A percentile compares a stretch with the other conserved stretches of the same genome.
Evolutionary conservation across 352 stramenopile species (phyloP).

Genomic region (Phytophthora pini): DNA sequence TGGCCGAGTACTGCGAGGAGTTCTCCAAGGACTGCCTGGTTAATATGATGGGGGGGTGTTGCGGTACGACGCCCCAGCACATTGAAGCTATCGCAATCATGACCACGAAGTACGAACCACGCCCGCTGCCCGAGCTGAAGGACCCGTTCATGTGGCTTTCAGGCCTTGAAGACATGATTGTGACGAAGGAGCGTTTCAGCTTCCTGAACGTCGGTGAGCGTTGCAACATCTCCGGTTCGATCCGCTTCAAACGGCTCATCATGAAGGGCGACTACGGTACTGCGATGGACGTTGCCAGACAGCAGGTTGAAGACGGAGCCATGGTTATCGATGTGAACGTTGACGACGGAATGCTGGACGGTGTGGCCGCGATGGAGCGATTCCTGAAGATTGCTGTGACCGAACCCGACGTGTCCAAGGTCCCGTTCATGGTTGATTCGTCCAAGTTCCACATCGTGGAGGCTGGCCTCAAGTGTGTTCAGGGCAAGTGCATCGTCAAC

Average conservation of each 20-base stretch:
- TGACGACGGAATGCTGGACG: slow-evolving; percentile 98
- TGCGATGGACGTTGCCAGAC: slow-evolving; percentile 96
- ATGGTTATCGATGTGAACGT: slow-evolving; percentile 99
- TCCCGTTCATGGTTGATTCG: slow-evolving; percentile 98
- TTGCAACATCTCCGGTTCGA: slow-evolving; percentile 96
- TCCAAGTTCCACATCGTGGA: slow-evolving; percentile 98
- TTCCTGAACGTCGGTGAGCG: slow-evolving; percentile 98
- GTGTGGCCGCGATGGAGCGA: slow-evolving; percentile 95
- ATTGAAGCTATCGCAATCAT: slow-evolving; percentile 93
- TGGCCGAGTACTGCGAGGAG: slow-evolving; percentile 93
- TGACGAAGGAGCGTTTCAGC: slow-evolving; percentile 93
- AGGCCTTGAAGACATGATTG: slow-evolving; percentile 94
- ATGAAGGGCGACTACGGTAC: slow-evolving; percentile 94
- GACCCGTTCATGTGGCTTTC: slow-evolving; percentile 97
- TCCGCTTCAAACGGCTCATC: slow-evolving; percentile 97
- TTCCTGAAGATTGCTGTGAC: slow-evolving; percentile 98
- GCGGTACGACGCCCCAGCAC: slow-evolving; percentile 94
- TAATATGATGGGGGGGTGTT: slow-evolving; percentile 98
- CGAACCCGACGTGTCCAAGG: slow-evolving; percentile 95
- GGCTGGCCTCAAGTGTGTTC: slow-evolving; percentile 97
- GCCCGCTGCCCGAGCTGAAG: slow-evolving; percentile 82
- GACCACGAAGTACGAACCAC: slow-evolving; percentile 77
- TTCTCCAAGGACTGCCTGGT: slow-evolving; percentile 96
- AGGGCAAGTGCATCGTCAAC: slow-evolving; percentile 98
- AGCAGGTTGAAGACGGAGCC: slow-evolving; percentile 96